Percentiles rank a stretch among this genome's conserved stretches.
These are phyloP conservation scores for Tephrocybe sp. DNA, from an alignment of 768 basidiomycete genomes.

Conservation along the genomic window DNA sequence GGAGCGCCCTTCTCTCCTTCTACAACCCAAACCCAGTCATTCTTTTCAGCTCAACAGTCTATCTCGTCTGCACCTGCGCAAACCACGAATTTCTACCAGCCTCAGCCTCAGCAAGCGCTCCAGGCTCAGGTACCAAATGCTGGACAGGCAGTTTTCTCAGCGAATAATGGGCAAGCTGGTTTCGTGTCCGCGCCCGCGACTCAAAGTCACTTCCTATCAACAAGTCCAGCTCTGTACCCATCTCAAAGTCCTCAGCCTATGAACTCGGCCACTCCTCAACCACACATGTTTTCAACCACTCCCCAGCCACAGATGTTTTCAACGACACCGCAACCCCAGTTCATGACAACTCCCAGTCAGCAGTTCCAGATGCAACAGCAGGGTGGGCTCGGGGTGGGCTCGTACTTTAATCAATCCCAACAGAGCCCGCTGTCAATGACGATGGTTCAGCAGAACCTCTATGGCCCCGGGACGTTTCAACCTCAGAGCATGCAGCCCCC, in stretches of 20 bases:
- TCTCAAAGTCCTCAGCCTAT: constrained; percentile 33
- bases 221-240: constrained; percentile 31
- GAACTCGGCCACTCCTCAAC: constrained; percentile 19
- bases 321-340: constrained; percentile 24
- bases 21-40: constrained; percentile 14
- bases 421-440: constrained; percentile 16
- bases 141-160: constrained; percentile 8
- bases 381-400: constrained; percentile 10
- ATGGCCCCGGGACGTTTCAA: not conserved
- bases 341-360: constrained; percentile 21
- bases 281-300: constrained; percentile 17
- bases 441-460: constrained; percentile 1
- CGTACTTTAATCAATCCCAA: constrained; percentile 2
- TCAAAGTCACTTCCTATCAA: constrained; percentile 28
- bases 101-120: constrained; percentile 22
- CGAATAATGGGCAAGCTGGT: constrained; percentile 15
- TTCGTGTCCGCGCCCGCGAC: constrained; percentile 25
- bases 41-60: constrained; percentile 21
- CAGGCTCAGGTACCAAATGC: constrained; percentile 20
- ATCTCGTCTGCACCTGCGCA: constrained; percentile 17
- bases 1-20: constrained; percentile 3
- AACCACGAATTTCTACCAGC: constrained; percentile 19
- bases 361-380: constrained; percentile 25
- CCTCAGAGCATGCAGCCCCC: constrained; percentile 16
- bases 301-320: constrained; percentile 30